Evolutionary conservation across 495 filamentous ascomycete genomes (phyloP), one percentile per base, ranked within the genome.

Genomic region (Hypoxylon cercidicola): DNA sequence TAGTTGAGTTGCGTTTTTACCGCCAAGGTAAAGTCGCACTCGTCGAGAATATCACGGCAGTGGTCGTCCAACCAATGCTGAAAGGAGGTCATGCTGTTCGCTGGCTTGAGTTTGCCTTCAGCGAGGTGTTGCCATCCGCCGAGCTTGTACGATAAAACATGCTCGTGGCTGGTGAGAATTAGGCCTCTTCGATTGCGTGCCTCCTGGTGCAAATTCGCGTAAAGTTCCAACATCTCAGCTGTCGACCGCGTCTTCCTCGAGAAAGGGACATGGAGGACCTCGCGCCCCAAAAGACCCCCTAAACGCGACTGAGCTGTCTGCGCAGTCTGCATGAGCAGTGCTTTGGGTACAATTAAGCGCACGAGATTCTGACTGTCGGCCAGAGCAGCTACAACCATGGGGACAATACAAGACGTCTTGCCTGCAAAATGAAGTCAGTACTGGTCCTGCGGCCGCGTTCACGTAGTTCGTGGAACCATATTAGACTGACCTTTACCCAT

Each of bases 21-120:
- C 0, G 82, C 75, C 8, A 88, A 62, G 0, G 81, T 84, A 25
- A 78, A 79, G 53, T 88, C 85, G 6, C 77, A 84, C 55, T 88
- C 85, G 62, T 87, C 85, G 0, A 88, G 66, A 0, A 88, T 72
- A 68, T 88, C 85, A 9, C 84, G 78, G 30, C 72, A 79, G 23
- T 58, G 60, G 0, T 56, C 15, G 19, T 77, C 70, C 3, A 88
- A 43, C 84, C 84, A 86, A 4, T 37, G 45, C 58, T 88, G 82
- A 3, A 81, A 71, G 19, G 61, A 69, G 40, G 80, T 73, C 74
- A 86, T 81, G 8, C 60, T 51, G 3, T 12, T 54, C 0, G 82
- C 84, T 53, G 77, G 74, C 12, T 71, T 49, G 12, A 78, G 18
- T 13, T 74, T 65, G 1, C 56, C 64, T 62, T 83, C 78, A 1